Evolutionary conservation across 139 green algal species (phyloP), one percentile per base, ranked within the genome.

Genomic region (Volvox africanus): DNA sequence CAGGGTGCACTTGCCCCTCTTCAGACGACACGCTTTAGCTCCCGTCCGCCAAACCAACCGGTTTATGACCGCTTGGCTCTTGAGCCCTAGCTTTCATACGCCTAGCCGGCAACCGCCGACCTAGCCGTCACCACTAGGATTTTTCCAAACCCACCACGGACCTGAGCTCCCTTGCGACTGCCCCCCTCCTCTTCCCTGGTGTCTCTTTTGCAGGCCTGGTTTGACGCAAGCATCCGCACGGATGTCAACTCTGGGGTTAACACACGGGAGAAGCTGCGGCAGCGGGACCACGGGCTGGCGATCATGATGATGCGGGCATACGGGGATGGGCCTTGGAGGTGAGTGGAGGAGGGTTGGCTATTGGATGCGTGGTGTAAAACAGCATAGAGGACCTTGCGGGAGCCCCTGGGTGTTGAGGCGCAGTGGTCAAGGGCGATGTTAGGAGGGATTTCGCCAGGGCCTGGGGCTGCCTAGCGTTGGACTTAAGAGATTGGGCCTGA

Each of bases 221-320:
- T 96, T 61, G 88, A 97, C 28, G 96, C 96, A 24, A 97, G 93
- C 0, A 91, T 95, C 14, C 92, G 82, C 5, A 50, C 71, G 68
- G 97, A 98, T 87, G 96, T 97, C 16, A 98, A 96, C 50, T 93
- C 88, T 68, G 96, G 96, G 14, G 89, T 97, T 76, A 98, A 95
- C 88, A 97, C 94, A 12, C 92, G 97, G 0, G 89, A 95, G 50
- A 91, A 91, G 87, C 65, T 98, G 2, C 76, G 93, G 73, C 9
- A 37, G 18, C 89, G 93, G 33, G 96, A 98, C 79, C 94, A 96
- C 0, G 61, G 71, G 32, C 92, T 98, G 24, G 95, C 96, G 0
- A 33, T 26, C 0, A 37, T 97, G 12, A 65, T 98, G 86, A 50
- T 6, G 21, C 32, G 84, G 67, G 89, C 77, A 11, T 97, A 94